These are phyloP conservation scores for Anthracocystis setariae DNA, from an alignment of 1,284 basidiomycete species.

Conservation along the genomic window DNA sequence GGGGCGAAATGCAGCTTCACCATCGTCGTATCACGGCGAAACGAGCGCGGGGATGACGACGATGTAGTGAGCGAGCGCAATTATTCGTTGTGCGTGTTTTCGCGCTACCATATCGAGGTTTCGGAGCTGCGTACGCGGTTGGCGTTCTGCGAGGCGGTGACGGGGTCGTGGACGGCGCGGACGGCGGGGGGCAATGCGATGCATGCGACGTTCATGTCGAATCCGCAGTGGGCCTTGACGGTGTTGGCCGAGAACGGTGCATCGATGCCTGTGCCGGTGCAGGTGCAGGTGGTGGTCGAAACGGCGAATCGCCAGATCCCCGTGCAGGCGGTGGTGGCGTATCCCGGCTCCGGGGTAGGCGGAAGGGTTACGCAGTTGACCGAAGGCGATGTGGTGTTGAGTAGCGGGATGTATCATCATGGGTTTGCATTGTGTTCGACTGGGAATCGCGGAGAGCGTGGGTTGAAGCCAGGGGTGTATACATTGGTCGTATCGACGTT, in stretches of 20 bases:
- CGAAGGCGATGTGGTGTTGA: constrained; percentile 77
- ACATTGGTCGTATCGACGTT: constrained; percentile 85
- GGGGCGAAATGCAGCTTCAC: constrained; percentile 45
- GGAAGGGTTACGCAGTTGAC: constrained; percentile 72
- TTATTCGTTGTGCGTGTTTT: constrained; percentile 74
- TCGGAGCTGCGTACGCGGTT: constrained; percentile 36
- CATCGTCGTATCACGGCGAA: constrained; percentile 60
- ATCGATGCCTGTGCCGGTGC: constrained; percentile 23
- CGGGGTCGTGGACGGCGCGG: constrained; percentile 73
- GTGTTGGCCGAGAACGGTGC: too few relatives aligned
- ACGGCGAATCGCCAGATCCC: constrained; percentile 75
- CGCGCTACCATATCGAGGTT: constrained; percentile 55
- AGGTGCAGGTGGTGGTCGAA: constrained; percentile 71
- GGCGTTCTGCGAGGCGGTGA: constrained; percentile 38
- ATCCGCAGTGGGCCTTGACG: constrained; percentile 84
- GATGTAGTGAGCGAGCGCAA: constrained; percentile 11
- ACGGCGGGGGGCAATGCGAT: constrained; percentile 85
- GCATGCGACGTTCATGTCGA: constrained; percentile 83
- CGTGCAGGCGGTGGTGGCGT: constrained; percentile 76
- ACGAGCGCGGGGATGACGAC: constrained; percentile 10
- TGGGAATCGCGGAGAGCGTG: constrained; percentile 21
- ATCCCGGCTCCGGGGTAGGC: constrained; percentile 7
- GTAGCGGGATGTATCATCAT: constrained; percentile 83
- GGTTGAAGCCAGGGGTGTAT: constrained; percentile 74
- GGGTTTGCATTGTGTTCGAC: constrained; percentile 75